Conservation (phyloP, 371 early-diverging fungal species). For the Mucor indicus region DNA sequence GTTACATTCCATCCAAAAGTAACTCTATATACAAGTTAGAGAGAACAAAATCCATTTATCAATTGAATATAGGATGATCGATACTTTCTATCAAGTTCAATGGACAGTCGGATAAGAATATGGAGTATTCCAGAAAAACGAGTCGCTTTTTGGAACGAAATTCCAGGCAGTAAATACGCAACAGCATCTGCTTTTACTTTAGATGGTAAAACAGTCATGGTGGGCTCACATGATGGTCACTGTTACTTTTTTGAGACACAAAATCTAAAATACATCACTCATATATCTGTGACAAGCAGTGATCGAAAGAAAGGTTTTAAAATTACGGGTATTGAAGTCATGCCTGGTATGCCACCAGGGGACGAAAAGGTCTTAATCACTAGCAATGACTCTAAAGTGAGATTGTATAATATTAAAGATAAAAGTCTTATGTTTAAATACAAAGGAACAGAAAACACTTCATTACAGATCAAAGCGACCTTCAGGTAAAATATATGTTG, state of each 20-base stretch:
- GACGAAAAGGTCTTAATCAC: constrained; percentile 65
- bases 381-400: constrained; percentile 79
- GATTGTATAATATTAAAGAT: constrained; percentile 73
- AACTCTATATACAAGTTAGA: background rate
- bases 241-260: constrained; percentile 79
- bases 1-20: constrained; percentile 80
- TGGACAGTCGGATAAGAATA: constrained; percentile 75
- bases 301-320: constrained; percentile 54
- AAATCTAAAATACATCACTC: constrained; percentile 73
- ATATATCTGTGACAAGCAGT: constrained; percentile 59
- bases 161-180: constrained; percentile 63
- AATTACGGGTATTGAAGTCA: constrained; percentile 70
- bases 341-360: constrained; percentile 50
- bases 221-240: constrained; percentile 77
- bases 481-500: constrained; percentile 62
- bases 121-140: constrained; percentile 82
- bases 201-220: constrained; percentile 68
- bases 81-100: constrained; percentile 72
- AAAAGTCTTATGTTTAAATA: constrained; percentile 74
- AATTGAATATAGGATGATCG: constrained; percentile 76
- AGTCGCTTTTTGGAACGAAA: constrained; percentile 73
- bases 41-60: too few relatives aligned
- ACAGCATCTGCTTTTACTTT: constrained; percentile 77
- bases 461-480: constrained; percentile 69
- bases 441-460: constrained; percentile 70